Evolutionary conservation across 805 yeast species (phyloP).

Genomic region (Wickerhamiella vanderwaltii): DNA sequence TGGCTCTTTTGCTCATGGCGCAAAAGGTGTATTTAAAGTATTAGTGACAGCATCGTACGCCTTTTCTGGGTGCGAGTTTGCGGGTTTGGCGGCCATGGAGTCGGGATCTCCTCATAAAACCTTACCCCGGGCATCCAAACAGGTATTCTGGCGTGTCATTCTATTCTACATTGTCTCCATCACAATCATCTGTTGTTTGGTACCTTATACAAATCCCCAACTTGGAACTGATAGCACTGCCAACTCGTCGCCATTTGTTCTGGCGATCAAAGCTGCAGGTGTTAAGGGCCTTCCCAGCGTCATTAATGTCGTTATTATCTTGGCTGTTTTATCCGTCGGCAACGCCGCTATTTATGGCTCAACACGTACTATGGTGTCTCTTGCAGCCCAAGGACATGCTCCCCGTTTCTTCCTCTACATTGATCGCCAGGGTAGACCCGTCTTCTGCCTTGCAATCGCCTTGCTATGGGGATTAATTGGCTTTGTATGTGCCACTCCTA

Average conservation of each 20-base stretch:
- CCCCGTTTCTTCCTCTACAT: conserved; percentile 54
- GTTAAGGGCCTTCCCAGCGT: conserved; percentile 55
- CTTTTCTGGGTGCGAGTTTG: conserved; percentile 63
- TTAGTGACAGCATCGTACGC: conserved; percentile 69
- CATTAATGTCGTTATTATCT: conserved; percentile 57
- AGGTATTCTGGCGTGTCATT: conserved; percentile 71
- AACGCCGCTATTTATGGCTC: conserved; percentile 60
- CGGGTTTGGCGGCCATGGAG: conserved; percentile 70
- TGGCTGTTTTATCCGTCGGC: conserved; percentile 61
- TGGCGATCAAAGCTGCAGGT: conserved; percentile 56
- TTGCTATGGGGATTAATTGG: conserved; percentile 43
- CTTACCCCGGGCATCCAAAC: conserved; percentile 64
- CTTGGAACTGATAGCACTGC: conserved; percentile 45
- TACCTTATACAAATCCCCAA: conserved; percentile 45
- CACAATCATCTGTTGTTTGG: conserved; percentile 52
- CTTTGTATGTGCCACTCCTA: conserved; percentile 49
- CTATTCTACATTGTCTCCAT: conserved; percentile 53
- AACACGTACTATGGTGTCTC: conserved; percentile 54
- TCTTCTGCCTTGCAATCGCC: conserved; percentile 44
- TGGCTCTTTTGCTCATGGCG: conserved; percentile 55
- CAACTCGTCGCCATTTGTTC: conserved; percentile 61
- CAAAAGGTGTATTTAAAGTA: conserved; percentile 60
- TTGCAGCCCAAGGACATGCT: conserved; percentile 54
- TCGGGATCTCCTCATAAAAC: conserved; percentile 53
- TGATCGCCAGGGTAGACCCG: conserved; percentile 69